Base-by-base conservation (phyloP, 1,284 basidiomycete species). In the Apiotrichum laibachii region DNA sequence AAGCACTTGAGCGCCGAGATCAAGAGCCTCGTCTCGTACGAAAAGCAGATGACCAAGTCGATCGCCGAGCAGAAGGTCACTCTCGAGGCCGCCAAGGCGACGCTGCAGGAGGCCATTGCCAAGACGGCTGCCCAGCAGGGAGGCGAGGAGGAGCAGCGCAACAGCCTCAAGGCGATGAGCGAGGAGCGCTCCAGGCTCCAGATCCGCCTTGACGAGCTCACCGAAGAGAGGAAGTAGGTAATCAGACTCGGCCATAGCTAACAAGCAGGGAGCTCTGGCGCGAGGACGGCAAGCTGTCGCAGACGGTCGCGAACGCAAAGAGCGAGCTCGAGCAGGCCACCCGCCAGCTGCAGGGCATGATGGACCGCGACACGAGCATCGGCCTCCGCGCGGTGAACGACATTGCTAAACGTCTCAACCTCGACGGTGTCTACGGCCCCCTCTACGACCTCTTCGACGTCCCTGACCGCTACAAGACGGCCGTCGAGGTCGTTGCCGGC, bases 321-420 rank as follows among this genome's bases (percentile, higher is more conserved):
- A 88, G 90, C 60, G 88, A 96, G 77, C 80, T 95, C 63, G 84
- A 88, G 67, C 83, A 83, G 4, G 87, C 92, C 0, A 90, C 97
- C 77, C 82, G 93, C 56, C 80, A 80, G 16, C 80, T 99, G 43
- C 87, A 89, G 6, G 83, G 88, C 16, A 97, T 94, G 86, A 96
- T 98, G 91, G 93, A 97, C 77, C 90, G 91, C 90, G 92, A 97
- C 69, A 97, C 93, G 0, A 90, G 89, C 5, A 84, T 85, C 62
- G 95, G 93, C 48, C 81, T 98, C 15, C 84, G 87, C 33, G 86
- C 92, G 5, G 88, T 98, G 1, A 88, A 90, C 62, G 83, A 83
- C 49, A 93, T 98, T 59, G 86, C 88, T 0, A 84, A 88, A 62
- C 82, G 87, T 15, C 82, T 90, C 56, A 82, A 83, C 13, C 79